A percentile compares a stretch with the other conserved stretches of the same genome.
Evolutionary conservation across 805 yeast genomes (phyloP).

Genomic region (Schizosaccharomyces osmophilus): DNA sequence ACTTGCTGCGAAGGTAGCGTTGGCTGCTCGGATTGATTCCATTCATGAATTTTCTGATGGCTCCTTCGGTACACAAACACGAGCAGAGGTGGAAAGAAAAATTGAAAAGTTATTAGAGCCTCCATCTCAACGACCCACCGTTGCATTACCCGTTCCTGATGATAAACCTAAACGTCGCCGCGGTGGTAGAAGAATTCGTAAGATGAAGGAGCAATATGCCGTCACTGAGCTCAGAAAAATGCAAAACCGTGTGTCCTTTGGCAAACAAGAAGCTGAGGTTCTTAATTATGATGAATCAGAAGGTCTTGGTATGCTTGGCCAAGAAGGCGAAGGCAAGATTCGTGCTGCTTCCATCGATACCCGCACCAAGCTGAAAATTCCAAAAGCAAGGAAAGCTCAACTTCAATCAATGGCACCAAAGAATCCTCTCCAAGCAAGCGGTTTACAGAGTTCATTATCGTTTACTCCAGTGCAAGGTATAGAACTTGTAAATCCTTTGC

Average conservation of each 20-base stretch:
- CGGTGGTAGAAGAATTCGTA: conserved; percentile 63
- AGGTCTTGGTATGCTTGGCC: conserved; percentile 49
- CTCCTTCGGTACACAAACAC: conserved; percentile 31
- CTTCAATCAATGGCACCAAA: neutral
- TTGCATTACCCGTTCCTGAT: conserved; percentile 50
- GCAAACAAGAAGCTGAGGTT: conserved; percentile 38
- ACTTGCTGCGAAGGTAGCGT: conserved; percentile 48
- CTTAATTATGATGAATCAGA: conserved; percentile 48
- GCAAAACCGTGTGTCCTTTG: conserved; percentile 68
- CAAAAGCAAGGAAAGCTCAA: conserved; percentile 29
- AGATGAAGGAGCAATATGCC: conserved; percentile 55
- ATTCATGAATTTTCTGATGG: conserved; percentile 24
- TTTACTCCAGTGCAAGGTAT: conserved; percentile 11
- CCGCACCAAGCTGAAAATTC: conserved; percentile 31
- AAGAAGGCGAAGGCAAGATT: conserved; percentile 8
- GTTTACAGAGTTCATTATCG: conserved; percentile 9
- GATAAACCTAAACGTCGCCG: conserved; percentile 60
- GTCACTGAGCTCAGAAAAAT: conserved; percentile 62
- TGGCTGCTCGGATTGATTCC: conserved; percentile 66
- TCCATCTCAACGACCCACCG: conserved; percentile 36
- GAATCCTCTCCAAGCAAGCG: conserved; percentile 4
- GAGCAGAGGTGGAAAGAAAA: conserved; percentile 32
- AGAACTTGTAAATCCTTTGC: conserved; percentile 10
- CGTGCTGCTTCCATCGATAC: conserved; percentile 15
- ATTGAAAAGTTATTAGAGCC: conserved; percentile 54